Conservation (phyloP, 2,329 filamentous ascomycete genomes). For the Talaromyces sp. region DNA sequence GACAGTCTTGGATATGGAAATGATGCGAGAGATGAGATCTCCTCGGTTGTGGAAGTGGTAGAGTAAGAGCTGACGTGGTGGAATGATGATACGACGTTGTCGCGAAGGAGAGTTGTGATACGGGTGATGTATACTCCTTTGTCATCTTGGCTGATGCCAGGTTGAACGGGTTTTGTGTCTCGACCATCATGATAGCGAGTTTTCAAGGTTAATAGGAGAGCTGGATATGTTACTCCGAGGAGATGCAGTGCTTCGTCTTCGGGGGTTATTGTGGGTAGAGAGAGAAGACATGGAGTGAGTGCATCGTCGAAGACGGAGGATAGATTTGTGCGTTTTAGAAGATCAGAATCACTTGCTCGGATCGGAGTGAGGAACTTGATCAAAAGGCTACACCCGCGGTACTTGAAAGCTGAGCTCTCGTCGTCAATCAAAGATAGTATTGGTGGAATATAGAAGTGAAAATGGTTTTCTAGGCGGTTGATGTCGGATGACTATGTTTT, state of each 20-base stretch:
- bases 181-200: conserved; percentile 36
- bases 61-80: conserved; percentile 43
- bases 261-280: conserved; percentile 70
- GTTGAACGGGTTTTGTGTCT: not conserved
- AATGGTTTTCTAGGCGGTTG: conserved; percentile 36
- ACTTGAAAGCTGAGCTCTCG: conserved; percentile 32
- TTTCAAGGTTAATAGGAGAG: conserved; percentile 55
- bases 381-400: conserved; percentile 36
- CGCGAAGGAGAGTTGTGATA: conserved; percentile 27
- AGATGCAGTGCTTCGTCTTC: conserved; percentile 63
- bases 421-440: conserved; percentile 43
- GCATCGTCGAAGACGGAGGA: conserved; percentile 44
- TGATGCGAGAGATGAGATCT: conserved; percentile 36
- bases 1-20: conserved; percentile 44
- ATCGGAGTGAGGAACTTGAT: conserved; percentile 32
- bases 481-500: conserved; percentile 24
- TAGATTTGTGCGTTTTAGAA: conserved; percentile 40
- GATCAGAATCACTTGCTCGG: conserved; percentile 32
- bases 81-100: conserved; percentile 35
- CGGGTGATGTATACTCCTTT: conserved; percentile 22
- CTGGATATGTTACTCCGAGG: conserved; percentile 60
- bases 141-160: conserved; percentile 18
- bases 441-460: conserved; percentile 41
- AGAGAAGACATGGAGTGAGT: conserved; percentile 61
- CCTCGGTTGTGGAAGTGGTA: conserved; percentile 37